Evolutionary conservation across 2,329 filamentous ascomycete genomes (phyloP).

Genomic region (Aspergillus unguis): DNA sequence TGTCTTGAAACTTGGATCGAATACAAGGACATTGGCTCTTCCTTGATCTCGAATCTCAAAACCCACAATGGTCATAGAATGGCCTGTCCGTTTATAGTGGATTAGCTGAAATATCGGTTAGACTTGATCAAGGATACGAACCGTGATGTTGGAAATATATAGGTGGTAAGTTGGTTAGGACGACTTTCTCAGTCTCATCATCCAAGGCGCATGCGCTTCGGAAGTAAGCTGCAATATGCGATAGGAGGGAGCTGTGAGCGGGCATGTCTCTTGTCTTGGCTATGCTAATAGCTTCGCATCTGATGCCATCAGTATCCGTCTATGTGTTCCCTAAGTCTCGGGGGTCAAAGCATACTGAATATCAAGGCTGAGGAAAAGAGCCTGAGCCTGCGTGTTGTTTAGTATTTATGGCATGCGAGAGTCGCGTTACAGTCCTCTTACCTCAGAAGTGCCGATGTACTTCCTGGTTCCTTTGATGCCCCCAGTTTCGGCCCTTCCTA

Average conservation of each 20-base stretch:
- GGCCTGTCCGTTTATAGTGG: slow-evolving; percentile 50
- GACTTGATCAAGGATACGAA: slow-evolving; percentile 29
- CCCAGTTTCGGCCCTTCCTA: slow-evolving; percentile 76
- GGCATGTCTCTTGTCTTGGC: slow-evolving; percentile 44
- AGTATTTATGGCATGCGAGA: not conserved
- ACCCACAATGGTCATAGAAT: slow-evolving; percentile 87
- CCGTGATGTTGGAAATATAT: slow-evolving; percentile 86
- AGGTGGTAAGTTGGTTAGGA: slow-evolving; percentile 69
- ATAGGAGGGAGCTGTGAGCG: slow-evolving; percentile 56
- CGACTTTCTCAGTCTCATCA: slow-evolving; percentile 59
- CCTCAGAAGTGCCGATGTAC: slow-evolving; percentile 91
- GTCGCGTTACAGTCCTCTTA: slow-evolving; percentile 33
- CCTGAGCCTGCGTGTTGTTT: slow-evolving; percentile 62
- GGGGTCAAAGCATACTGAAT: slow-evolving; percentile 54
- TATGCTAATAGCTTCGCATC: slow-evolving; percentile 62
- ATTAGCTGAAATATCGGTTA: not conserved
- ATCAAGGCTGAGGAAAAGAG: slow-evolving; percentile 67
- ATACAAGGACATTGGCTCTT: slow-evolving; percentile 69
- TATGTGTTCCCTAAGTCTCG: not conserved
- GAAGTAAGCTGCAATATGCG: slow-evolving; percentile 75
- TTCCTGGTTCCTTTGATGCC: slow-evolving; percentile 86
- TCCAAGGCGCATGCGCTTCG: slow-evolving; percentile 49
- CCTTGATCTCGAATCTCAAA: slow-evolving; percentile 68
- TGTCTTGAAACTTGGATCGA: slow-evolving; percentile 80
- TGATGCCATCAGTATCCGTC: slow-evolving; percentile 18